Percentiles rank a stretch among this genome's conserved stretches.
Evolutionary conservation across 805 yeast genomes (phyloP).

Genomic region (Pichia exigua): DNA sequence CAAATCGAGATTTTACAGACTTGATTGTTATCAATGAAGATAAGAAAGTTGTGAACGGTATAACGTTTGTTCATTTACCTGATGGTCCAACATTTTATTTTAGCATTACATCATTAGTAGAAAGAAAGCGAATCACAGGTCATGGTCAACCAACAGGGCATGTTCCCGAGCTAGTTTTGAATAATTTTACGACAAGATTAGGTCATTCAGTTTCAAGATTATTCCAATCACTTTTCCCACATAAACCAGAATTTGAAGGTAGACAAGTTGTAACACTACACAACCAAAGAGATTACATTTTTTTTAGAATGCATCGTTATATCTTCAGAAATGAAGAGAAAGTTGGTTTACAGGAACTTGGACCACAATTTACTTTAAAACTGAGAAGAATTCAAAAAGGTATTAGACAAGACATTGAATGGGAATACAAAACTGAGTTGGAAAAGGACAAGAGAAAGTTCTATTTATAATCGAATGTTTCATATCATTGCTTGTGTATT

Average conservation of each 20-base stretch:
- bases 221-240: conserved; percentile 89
- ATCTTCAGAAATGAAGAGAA: conserved; percentile 81
- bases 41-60: conserved; percentile 83
- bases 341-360: conserved; percentile 92
- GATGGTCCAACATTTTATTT: conserved; percentile 94
- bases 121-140: conserved; percentile 69
- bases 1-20: conserved; percentile 81
- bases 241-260: conserved; percentile 88
- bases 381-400: conserved; percentile 88
- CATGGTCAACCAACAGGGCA: conserved; percentile 91
- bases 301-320: conserved; percentile 92
- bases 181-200: conserved; percentile 85
- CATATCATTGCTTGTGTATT: background rate
- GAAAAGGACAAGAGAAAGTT: conserved; percentile 93
- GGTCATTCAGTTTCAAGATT: conserved; percentile 91
- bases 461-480: conserved; percentile 42
- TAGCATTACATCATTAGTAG: conserved; percentile 67
- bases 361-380: conserved; percentile 92
- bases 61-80: conserved; percentile 90
- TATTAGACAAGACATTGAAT: conserved; percentile 81
- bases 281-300: conserved; percentile 92
- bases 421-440: conserved; percentile 97
- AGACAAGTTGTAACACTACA: conserved; percentile 93
- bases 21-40: conserved; percentile 88
- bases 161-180: conserved; percentile 83